phyloP scores from a whole-genome alignment of 2,329 filamentous ascomycete genomes.

The Arthrobotrys iridis region DNA sequence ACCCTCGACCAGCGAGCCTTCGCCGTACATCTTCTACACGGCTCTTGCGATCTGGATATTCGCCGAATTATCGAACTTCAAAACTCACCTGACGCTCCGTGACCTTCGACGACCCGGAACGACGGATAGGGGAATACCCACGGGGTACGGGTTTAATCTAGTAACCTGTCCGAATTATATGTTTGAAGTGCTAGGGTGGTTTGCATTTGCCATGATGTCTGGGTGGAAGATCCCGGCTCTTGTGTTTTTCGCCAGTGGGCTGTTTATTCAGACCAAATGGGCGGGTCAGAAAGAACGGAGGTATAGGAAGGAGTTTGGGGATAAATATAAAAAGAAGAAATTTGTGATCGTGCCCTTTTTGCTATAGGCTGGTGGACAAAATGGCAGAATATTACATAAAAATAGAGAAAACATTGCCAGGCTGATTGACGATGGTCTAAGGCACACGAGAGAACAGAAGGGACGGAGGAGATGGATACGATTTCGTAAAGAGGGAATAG shows the following conservation, averaged over 20 bases:
- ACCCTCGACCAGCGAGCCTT: slow-evolving; percentile 67
- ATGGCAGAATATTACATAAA: background rate
- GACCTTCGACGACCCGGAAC: slow-evolving; percentile 80
- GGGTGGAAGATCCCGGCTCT: slow-evolving; percentile 77
- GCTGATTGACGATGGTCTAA: too few species aligned
- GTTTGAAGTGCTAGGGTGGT: slow-evolving; percentile 88
- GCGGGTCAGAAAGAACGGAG: slow-evolving; percentile 89
- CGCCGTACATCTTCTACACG: slow-evolving; percentile 68
- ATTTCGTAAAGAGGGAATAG: background rate
- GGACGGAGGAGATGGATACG: background rate
- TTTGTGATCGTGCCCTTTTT: slow-evolving; percentile 81
- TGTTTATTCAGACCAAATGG: slow-evolving; percentile 84
- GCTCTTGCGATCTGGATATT: slow-evolving; percentile 78
- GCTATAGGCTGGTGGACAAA: slow-evolving; percentile 62
- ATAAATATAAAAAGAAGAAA: slow-evolving; percentile 95
- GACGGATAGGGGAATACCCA: slow-evolving; percentile 87
- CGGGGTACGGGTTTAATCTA: slow-evolving; percentile 81
- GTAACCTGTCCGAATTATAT: slow-evolving; percentile 98
- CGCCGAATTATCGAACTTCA: slow-evolving; percentile 81
- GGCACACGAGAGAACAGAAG: background rate
- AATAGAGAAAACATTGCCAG: background rate
- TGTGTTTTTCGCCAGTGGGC: slow-evolving; percentile 78
- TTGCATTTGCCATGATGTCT: slow-evolving; percentile 80
- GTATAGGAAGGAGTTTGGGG: slow-evolving; percentile 89
- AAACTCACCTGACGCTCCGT: slow-evolving; percentile 81